Evolutionary conservation across 495 filamentous ascomycete species (phyloP).

Genomic region (Pseudoneurospora amorphoporcata): DNA sequence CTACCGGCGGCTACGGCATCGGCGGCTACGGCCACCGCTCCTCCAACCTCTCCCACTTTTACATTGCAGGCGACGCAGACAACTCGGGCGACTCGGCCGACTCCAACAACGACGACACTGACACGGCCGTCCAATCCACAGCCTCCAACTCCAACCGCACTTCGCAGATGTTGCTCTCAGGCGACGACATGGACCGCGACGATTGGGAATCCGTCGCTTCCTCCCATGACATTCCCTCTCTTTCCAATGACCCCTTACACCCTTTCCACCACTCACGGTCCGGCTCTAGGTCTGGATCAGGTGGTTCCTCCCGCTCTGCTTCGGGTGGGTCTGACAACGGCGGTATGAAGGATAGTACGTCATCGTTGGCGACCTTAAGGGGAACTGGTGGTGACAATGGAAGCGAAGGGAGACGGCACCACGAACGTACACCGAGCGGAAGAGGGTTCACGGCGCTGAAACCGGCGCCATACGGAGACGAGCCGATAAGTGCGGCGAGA

Average conservation of each 20-base stretch:
- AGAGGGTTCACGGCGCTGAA: conserved; percentile 2
- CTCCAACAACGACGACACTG: not conserved
- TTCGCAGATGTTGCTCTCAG: not conserved
- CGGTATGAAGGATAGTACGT: conserved; percentile 5
- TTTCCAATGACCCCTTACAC: not conserved
- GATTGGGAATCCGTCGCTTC: conserved; percentile 27
- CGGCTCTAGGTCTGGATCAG: not conserved
- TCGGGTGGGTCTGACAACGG: conserved; percentile 10
- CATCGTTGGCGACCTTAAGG: conserved; percentile 1
- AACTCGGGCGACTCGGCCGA: not conserved
- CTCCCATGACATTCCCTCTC: conserved; percentile 5
- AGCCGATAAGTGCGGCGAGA: conserved; percentile 32
- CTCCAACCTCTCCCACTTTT: not conserved
- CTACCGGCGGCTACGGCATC: not conserved
- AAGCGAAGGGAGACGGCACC: not conserved
- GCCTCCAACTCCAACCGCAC: not conserved
- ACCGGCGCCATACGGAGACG: conserved; percentile 12
- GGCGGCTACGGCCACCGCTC: not conserved
- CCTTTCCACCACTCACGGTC: not conserved
- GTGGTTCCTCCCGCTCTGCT: not conserved
- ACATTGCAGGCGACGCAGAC: not conserved
- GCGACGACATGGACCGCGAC: conserved; percentile 14
- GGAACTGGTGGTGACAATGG: not conserved
- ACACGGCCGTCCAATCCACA: not conserved
- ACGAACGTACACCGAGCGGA: not conserved